Evolutionary conservation across 1,284 basidiomycete species (phyloP).

Genomic region (Ustilago lituana): DNA sequence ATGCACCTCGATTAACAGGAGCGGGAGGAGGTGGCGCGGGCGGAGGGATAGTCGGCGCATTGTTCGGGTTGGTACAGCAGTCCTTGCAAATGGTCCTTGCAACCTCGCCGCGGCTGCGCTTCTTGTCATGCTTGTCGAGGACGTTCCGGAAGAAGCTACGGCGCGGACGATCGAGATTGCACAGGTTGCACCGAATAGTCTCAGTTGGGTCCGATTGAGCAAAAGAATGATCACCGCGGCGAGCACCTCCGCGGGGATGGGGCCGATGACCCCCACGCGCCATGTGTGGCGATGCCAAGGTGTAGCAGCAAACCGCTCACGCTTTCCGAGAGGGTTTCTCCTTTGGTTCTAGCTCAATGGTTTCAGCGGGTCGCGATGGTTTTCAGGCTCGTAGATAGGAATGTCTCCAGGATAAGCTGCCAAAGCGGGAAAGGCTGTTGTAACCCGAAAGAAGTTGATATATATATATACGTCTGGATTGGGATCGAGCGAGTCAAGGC

Average conservation of each 20-base stretch:
- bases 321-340: no score
- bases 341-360: no score
- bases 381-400: no score
- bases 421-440: no score
- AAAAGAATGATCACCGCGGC: no score
- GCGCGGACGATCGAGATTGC: background rate
- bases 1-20: background rate
- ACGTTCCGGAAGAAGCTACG: conserved; percentile 4
- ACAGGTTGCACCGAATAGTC: conserved; percentile 6
- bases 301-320: background rate
- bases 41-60: background rate
- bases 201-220: background rate
- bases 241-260: no score
- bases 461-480: no score
- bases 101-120: background rate
- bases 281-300: conserved; percentile 26
- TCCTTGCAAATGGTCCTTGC: conserved; percentile 2
- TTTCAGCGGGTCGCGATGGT: no score
- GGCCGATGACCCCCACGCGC: background rate
- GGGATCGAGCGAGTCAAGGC: no score
- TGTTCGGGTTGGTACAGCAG: conserved; percentile 7
- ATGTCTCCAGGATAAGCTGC: no score
- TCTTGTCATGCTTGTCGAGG: conserved; percentile 4
- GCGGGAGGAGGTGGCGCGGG: background rate
- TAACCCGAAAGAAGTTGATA: no score